Evolutionary conservation across 257 asterid genomes (phyloP), one percentile per base, ranked within the genome.

Genomic region (Sherardia arvensis): DNA sequence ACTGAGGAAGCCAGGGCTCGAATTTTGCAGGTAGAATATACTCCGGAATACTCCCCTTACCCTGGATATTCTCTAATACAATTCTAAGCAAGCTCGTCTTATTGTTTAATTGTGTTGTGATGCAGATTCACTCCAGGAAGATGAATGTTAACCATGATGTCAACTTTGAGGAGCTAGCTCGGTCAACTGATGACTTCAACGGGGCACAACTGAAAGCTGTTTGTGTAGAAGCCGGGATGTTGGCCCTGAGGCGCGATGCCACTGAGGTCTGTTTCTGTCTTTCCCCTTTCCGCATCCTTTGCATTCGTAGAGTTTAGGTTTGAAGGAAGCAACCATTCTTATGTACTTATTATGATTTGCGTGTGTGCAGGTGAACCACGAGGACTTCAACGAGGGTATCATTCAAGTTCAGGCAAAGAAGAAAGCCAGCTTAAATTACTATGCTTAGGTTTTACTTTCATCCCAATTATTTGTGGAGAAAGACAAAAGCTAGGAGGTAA

Each of bases 191-290:
- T 64, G 98, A 92, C 78, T 92, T 92, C 75, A 92, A 92, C 38
- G 97, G 98, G 59, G 98, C 98, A 27, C 98, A 92, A 54, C 82
- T 92, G 58, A 92, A 92, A 83, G 97, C 98, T 30, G 98, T 92
- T 53, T 88, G 97, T 70, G 97, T 92, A 6, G 98, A 92, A 77
- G 98, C 97, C 5, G 98, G 98, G 81, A 92, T 88, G 98, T 71
- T 85, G 64, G 98, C 97, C 27, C 97, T 92, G 49, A 91, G 97
- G 8, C 95, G 95, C 8, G 98, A 92, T 81, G 98, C 96, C 62
- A 87, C 98, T 15, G 96, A 91, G 95, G 98, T 91, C 63, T 38
- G 30, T 72, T 28, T 72, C 64, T 53, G 55, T 47, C 61, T 2
- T 12, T 5, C 61, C 21, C 10, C 61, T 20, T 5, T 72, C 30